Conservation (phyloP, 495 filamentous ascomycete genomes). For the Penicillium longicatenatum region DNA sequence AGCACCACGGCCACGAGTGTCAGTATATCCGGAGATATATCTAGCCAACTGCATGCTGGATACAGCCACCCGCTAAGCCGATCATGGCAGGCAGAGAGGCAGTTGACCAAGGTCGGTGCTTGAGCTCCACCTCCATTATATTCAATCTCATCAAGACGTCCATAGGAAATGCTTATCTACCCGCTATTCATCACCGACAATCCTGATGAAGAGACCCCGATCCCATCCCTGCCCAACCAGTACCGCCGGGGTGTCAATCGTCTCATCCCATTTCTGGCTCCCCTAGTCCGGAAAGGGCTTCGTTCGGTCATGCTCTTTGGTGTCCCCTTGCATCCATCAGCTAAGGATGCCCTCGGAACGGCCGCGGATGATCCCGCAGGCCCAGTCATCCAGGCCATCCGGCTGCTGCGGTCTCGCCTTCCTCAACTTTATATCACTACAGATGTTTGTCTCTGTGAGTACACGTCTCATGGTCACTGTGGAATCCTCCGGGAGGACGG, state of each 20-base stretch:
- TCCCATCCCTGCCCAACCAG: constrained; percentile 88
- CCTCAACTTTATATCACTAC: constrained; percentile 85
- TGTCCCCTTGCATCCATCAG: constrained; percentile 75
- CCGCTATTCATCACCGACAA: constrained; percentile 95
- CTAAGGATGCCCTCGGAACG: constrained; percentile 92
- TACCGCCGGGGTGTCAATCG: constrained; percentile 85
- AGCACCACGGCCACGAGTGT: constrained; percentile 93
- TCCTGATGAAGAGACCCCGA: constrained; percentile 86
- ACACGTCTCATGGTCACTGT: constrained; percentile 98
- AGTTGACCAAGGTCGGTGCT: constrained; percentile 83
- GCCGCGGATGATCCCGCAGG: constrained; percentile 90
- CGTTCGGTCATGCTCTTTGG: constrained; percentile 94
- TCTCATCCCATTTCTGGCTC: constrained; percentile 77
- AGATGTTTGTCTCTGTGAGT: constrained; percentile 97
- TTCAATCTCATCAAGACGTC: background rate
- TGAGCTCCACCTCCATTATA: background rate
- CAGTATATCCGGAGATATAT: constrained; percentile 89
- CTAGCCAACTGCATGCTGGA: constrained; percentile 91
- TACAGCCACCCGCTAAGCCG: constrained; percentile 90
- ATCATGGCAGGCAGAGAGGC: constrained; percentile 93
- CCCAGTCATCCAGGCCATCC: constrained; percentile 85
- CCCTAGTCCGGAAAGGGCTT: constrained; percentile 85
- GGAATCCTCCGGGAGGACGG: constrained; percentile 92
- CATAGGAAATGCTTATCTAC: constrained; percentile 91
- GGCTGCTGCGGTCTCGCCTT: constrained; percentile 76